Evolutionary conservation across 805 yeast species (phyloP).

Genomic region (Wickerhamomyces silvicola): DNA sequence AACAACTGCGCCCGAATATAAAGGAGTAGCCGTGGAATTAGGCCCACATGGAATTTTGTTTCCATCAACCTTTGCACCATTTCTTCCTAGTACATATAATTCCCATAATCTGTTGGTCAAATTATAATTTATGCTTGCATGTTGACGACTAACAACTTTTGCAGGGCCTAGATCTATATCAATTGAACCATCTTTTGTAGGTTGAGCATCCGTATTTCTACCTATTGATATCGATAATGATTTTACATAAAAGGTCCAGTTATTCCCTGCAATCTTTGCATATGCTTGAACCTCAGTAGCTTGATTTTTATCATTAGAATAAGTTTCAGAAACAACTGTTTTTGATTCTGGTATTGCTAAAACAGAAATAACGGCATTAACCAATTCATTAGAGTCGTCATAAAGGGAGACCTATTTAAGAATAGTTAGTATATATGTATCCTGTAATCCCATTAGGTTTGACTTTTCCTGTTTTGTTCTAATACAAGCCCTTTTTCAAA

Average conservation of each 20-base stretch:
- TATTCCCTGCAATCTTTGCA: conserved; percentile 88
- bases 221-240: conserved; percentile 73
- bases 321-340: conserved; percentile 67
- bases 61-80: conserved; percentile 89
- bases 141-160: conserved; percentile 90
- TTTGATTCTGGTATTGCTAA: conserved; percentile 66
- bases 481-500: not conserved
- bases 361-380: conserved; percentile 68
- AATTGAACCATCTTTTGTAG: conserved; percentile 25
- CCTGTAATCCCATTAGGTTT: too few species aligned
- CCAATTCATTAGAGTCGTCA: conserved; percentile 56
- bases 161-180: conserved; percentile 96
- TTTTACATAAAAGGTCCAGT: conserved; percentile 94
- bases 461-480: not conserved
- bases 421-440: conserved; percentile 14
- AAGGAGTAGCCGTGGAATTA: conserved; percentile 40
- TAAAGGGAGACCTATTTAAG: conserved; percentile 27
- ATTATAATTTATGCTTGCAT: conserved; percentile 80
- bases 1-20: conserved; percentile 81
- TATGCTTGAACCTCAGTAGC: conserved; percentile 89
- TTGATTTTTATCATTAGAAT: conserved; percentile 63
- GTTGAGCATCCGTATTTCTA: conserved; percentile 52
- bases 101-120: conserved; percentile 78
- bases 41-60: conserved; percentile 38
- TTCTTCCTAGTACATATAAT: conserved; percentile 74